These are phyloP conservation scores for Microstroma glucosiphilum DNA, from an alignment of 1,284 basidiomycete species.

Conservation along the genomic window DNA sequence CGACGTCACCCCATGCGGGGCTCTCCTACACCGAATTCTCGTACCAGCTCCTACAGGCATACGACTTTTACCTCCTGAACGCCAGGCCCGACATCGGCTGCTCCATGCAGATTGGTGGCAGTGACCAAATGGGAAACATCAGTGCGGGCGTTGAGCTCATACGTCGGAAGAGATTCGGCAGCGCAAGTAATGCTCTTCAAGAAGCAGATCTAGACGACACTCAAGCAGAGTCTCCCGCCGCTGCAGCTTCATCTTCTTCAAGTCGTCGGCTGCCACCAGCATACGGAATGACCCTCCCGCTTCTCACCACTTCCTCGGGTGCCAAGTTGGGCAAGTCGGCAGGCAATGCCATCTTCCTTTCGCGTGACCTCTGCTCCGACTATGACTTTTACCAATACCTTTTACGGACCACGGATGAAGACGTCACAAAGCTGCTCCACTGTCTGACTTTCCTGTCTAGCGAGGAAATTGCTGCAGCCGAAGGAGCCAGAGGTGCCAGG, in stretches of 20 bases:
- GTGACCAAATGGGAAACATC: slow-evolving; percentile 99
- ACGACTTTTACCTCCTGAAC: slow-evolving; percentile 76
- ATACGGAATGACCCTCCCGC: slow-evolving; percentile 83
- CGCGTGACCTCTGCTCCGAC: slow-evolving; percentile 20
- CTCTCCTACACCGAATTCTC: slow-evolving; percentile 96
- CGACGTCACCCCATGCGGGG: slow-evolving; percentile 56
- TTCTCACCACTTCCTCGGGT: slow-evolving; percentile 81
- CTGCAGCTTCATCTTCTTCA: not conserved
- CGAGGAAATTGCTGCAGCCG: slow-evolving; percentile 1
- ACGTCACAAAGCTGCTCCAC: slow-evolving; percentile 73
- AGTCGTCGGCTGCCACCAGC: slow-evolving; percentile 51
- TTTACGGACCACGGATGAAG: slow-evolving; percentile 70
- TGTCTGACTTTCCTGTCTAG: slow-evolving; percentile 69
- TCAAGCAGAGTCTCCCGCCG: not conserved
- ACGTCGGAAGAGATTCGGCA: slow-evolving; percentile 54
- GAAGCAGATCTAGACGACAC: slow-evolving; percentile 18
- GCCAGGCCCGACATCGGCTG: slow-evolving; percentile 55
- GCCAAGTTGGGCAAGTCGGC: slow-evolving; percentile 97
- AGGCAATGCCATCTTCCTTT: slow-evolving; percentile 83
- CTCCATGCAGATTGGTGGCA: slow-evolving; percentile 85
- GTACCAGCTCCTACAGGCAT: slow-evolving; percentile 93
- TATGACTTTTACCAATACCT: slow-evolving; percentile 67
- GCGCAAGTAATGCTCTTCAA: slow-evolving; percentile 15
- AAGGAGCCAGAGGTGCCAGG: not conserved
- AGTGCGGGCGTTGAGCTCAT: slow-evolving; percentile 85